These are phyloP conservation scores for Reticulascus tulasneorum DNA, from an alignment of 2,329 filamentous ascomycete species.

Conservation along the genomic window DNA sequence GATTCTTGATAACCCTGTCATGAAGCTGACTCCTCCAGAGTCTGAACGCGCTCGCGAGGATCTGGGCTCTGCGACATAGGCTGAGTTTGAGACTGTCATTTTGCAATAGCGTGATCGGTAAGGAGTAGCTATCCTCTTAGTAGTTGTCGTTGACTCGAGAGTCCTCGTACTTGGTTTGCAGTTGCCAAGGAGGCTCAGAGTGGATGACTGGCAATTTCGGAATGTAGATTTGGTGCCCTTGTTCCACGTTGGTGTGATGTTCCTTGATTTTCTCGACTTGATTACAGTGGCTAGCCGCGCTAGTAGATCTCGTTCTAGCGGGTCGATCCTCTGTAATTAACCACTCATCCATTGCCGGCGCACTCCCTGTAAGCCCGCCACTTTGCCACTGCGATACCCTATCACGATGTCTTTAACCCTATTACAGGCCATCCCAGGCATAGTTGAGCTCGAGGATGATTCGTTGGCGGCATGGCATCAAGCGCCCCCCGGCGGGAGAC, in stretches of 20 bases:
- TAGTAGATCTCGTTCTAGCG: conserved; percentile 10
- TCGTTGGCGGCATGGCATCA: conserved; percentile 5
- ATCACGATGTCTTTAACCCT: not conserved
- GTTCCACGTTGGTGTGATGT: not conserved
- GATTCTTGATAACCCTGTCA: too few species aligned
- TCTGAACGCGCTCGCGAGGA: too few species aligned
- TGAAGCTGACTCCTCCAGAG: too few species aligned
- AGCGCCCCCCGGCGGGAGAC: conserved; percentile 2
- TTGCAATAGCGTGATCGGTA: conserved; percentile 2
- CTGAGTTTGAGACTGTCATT: too few species aligned
- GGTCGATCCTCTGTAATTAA: conserved; percentile 7
- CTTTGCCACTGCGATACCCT: not conserved
- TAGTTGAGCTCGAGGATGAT: not conserved
- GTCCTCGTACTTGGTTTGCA: not conserved
- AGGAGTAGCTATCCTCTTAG: not conserved
- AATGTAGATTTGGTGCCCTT: not conserved
- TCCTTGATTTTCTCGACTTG: not conserved
- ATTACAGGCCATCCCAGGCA: not conserved
- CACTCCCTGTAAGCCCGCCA: not conserved
- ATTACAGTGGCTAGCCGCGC: conserved; percentile 4
- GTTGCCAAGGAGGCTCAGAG: not conserved
- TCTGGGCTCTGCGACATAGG: too few species aligned
- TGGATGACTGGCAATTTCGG: not conserved
- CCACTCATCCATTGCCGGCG: not conserved
- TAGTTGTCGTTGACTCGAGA: not conserved